These are phyloP conservation scores for Aethionema arabicum DNA, from an alignment of 345 rosid species.

Conservation along the genomic window DNA sequence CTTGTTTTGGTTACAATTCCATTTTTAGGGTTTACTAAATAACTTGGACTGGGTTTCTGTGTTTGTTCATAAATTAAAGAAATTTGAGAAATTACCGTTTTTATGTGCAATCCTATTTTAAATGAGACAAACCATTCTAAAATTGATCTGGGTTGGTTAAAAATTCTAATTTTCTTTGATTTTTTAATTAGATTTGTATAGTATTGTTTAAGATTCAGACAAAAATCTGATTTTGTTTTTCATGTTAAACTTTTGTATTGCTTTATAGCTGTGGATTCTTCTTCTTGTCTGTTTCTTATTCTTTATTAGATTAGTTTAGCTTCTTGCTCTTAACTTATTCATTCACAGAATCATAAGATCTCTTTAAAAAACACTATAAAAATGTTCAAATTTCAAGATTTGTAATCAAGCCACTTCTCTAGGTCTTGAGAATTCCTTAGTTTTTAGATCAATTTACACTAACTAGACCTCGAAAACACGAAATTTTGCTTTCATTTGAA, in stretches of 20 bases:
- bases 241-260: conserved; percentile 15
- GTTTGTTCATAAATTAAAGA: conserved; percentile 1
- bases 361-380: not conserved
- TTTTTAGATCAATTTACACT: not conserved
- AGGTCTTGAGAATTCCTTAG: not conserved
- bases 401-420: not conserved
- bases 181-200: conserved; percentile 20
- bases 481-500: conserved; percentile 10
- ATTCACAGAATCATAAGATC: conserved; percentile 9
- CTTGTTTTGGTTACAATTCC: not conserved
- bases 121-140: not conserved
- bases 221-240: conserved; percentile 25
- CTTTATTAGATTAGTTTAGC: conserved; percentile 30
- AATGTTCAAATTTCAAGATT: conserved; percentile 3
- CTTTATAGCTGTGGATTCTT: conserved; percentile 40
- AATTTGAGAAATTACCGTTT: not conserved
- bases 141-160: conserved; percentile 6
- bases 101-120: no score
- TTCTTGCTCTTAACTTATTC: conserved; percentile 31
- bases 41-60: conserved; percentile 8
- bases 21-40: conserved; percentile 6
- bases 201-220: conserved; percentile 48
- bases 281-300: conserved; percentile 34
- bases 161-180: not conserved
- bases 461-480: conserved; percentile 1